phyloP scores from a whole-genome alignment of 2,329 filamentous ascomycete genomes.

The Beauveria asiatica region DNA sequence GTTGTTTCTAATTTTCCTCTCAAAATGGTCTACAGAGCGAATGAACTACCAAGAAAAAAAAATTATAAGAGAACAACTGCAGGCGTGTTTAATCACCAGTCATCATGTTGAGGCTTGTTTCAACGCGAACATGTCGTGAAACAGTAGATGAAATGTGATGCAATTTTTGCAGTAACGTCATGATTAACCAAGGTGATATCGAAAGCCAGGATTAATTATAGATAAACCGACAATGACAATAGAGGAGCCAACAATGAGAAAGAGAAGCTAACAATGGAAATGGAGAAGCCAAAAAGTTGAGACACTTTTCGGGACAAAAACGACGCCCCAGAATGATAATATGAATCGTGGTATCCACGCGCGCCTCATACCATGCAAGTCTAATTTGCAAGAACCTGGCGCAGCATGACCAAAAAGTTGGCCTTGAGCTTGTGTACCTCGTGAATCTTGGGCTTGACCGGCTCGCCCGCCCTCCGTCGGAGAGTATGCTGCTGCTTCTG shows the following conservation, averaged over 20 bases:
- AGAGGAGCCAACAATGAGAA: neutral
- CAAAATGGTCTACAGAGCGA: neutral
- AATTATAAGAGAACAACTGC: neutral
- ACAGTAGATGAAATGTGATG: neutral
- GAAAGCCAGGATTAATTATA: neutral
- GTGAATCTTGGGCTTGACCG: slow-evolving; percentile 66
- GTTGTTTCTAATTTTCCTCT: neutral
- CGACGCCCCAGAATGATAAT: neutral
- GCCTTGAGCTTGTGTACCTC: slow-evolving; percentile 76
- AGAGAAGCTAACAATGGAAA: neutral
- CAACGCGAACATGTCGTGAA: neutral
- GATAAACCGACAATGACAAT: neutral
- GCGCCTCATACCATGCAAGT: no score
- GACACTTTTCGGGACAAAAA: neutral
- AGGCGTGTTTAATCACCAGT: no score
- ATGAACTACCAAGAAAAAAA: slow-evolving; percentile 4
- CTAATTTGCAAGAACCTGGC: slow-evolving; percentile 70
- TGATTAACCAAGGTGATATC: slow-evolving; percentile 1
- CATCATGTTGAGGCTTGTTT: no score
- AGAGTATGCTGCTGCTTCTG: slow-evolving; percentile 72
- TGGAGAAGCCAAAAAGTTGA: neutral
- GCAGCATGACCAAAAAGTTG: slow-evolving; percentile 73
- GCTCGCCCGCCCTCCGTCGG: slow-evolving; percentile 73
- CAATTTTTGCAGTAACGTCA: neutral
- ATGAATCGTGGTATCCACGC: neutral